phyloP scores from a whole-genome alignment of 257 asterid species.

The Handroanthus guayacan region DNA sequence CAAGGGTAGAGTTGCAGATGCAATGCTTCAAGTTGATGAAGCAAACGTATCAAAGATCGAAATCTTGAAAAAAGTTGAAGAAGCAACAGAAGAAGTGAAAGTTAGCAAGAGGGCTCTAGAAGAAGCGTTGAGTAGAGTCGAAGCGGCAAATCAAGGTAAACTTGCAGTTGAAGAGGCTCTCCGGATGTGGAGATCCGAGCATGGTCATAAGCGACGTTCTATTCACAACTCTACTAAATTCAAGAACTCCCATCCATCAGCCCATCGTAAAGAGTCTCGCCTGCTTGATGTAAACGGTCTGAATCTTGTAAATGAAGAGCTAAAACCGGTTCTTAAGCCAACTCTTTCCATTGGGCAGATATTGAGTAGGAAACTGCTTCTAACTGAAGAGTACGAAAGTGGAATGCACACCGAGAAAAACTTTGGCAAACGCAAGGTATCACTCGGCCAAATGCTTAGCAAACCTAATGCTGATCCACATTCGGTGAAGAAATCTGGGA shows the following conservation, averaged over 20 bases:
- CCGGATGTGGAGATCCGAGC: constrained; percentile 89
- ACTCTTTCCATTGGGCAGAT: constrained; percentile 53
- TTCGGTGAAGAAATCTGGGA: constrained; percentile 46
- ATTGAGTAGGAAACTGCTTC: constrained; percentile 68
- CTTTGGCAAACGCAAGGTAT: constrained; percentile 63
- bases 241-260: constrained; percentile 62
- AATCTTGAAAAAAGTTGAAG: constrained; percentile 77
- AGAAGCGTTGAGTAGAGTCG: constrained; percentile 78
- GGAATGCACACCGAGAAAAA: constrained; percentile 44
- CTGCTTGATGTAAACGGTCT: constrained; percentile 62
- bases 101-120: constrained; percentile 74
- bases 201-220: constrained; percentile 67
- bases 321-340: constrained; percentile 63
- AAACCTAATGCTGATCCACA: constrained; percentile 42
- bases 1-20: constrained; percentile 53
- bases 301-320: constrained; percentile 52
- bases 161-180: constrained; percentile 87
- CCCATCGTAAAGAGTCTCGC: constrained; percentile 58
- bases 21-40: constrained; percentile 63
- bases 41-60: constrained; percentile 62
- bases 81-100: constrained; percentile 83
- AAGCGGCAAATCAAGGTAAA: constrained; percentile 76
- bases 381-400: constrained; percentile 70
- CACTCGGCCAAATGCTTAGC: constrained; percentile 81
- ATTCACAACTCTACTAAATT: constrained; percentile 63